Conservation (phyloP, 176 grass and related monocot genomes). For the Zea luxurians region DNA sequence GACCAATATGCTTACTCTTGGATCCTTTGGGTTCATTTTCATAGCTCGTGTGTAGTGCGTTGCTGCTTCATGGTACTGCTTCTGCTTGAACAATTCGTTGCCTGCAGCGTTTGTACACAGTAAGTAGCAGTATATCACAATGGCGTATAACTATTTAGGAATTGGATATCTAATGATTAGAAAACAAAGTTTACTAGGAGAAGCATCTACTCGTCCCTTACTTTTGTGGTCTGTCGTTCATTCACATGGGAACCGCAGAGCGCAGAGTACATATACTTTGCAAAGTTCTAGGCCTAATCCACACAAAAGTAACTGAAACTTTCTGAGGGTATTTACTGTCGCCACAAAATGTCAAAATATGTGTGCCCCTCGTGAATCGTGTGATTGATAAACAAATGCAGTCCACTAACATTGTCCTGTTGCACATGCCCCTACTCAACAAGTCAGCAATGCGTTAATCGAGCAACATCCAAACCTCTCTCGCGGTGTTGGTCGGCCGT, state of each 20-base stretch:
- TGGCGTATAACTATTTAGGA: background rate
- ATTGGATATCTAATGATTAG: background rate
- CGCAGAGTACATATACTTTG: background rate
- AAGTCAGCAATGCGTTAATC: conserved; percentile 12
- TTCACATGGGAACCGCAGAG: background rate
- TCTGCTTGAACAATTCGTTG: conserved; percentile 51
- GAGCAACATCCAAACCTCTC: conserved; percentile 41
- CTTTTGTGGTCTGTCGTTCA: background rate
- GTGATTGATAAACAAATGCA: background rate
- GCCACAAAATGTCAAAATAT: conserved; percentile 17
- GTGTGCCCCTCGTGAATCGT: background rate
- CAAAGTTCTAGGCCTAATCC: conserved; percentile 3
- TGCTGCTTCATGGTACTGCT: conserved; percentile 56
- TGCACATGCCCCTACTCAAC: background rate
- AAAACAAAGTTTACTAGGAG: conserved; percentile 27
- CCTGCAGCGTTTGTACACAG: conserved; percentile 31
- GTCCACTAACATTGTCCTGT: background rate
- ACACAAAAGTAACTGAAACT: background rate
- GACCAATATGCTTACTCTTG: conserved; percentile 42
- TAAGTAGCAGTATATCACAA: conserved; percentile 1
- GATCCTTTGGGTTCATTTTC: conserved; percentile 56
- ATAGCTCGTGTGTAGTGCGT: conserved; percentile 56
- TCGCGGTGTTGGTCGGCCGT: conserved; percentile 49
- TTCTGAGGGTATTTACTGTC: background rate
- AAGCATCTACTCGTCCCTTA: background rate